These are phyloP conservation scores for Paxillus rubicundulus DNA, from an alignment of 768 basidiomycete genomes.

Conservation along the genomic window DNA sequence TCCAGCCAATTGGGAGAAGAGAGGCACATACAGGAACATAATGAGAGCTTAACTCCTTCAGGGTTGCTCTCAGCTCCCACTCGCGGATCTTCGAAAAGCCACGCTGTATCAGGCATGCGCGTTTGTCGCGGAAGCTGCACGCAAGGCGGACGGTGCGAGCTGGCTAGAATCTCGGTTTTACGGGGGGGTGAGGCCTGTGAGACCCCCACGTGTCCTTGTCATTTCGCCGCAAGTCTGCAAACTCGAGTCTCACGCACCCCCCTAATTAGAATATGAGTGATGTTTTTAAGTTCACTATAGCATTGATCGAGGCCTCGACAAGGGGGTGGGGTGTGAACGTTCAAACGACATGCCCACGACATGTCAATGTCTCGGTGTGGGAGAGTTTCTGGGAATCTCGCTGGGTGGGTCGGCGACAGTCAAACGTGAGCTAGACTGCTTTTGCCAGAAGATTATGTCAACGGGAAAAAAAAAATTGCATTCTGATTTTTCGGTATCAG, in stretches of 20 bases:
- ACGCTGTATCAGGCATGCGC: constrained; percentile 5
- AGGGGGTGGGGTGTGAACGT: constrained; percentile 32
- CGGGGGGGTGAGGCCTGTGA: constrained; percentile 2
- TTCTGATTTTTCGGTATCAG: constrained; percentile 2
- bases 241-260: not conserved
- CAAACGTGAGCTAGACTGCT: not conserved
- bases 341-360: constrained; percentile 27
- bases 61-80: constrained; percentile 28
- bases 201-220: not conserved
- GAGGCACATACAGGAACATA: constrained; percentile 20
- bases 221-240: not conserved
- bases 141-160: constrained; percentile 4
- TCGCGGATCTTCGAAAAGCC: constrained; percentile 17
- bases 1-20: not conserved
- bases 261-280: not conserved
- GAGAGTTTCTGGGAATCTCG: constrained; percentile 20
- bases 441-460: constrained; percentile 28
- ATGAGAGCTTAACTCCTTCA: constrained; percentile 30
- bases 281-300: constrained; percentile 24
- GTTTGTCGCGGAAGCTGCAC: constrained; percentile 10
- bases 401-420: constrained; percentile 18
- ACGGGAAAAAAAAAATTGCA: not conserved
- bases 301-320: constrained; percentile 21
- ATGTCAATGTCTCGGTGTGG: constrained; percentile 23
- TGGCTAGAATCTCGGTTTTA: not conserved